These are phyloP conservation scores for Penicillium longicatenatum DNA, from an alignment of 495 filamentous ascomycete genomes.

Conservation along the genomic window DNA sequence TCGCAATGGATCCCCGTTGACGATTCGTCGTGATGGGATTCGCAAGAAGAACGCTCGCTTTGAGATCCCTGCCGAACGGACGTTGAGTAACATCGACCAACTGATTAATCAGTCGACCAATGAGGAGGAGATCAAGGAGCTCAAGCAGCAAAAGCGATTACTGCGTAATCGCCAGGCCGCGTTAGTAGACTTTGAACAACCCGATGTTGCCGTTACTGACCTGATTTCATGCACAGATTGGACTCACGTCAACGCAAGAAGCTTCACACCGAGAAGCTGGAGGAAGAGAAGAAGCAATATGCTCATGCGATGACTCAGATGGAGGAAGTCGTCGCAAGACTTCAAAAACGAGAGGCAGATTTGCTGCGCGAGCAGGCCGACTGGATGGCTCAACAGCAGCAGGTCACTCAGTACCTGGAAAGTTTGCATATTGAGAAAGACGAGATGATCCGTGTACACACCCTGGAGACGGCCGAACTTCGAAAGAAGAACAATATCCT, in stretches of 20 bases:
- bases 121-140: slow-evolving; percentile 93
- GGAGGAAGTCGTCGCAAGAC: slow-evolving; percentile 70
- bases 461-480: slow-evolving; percentile 89
- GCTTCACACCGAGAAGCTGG: slow-evolving; percentile 94
- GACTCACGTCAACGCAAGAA: slow-evolving; percentile 99
- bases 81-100: slow-evolving; percentile 91
- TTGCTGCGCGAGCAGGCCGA: slow-evolving; percentile 68
- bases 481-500: slow-evolving; percentile 94
- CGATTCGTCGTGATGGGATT: slow-evolving; percentile 81
- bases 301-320: slow-evolving; percentile 71
- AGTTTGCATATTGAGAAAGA: slow-evolving; percentile 84
- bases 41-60: slow-evolving; percentile 99
- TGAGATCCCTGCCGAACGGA: slow-evolving; percentile 93
- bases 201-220: background rate
- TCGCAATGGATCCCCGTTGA: slow-evolving; percentile 77
- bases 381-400: slow-evolving; percentile 66
- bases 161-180: slow-evolving; percentile 95
- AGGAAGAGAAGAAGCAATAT: slow-evolving; percentile 94
- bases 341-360: slow-evolving; percentile 57
- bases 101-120: slow-evolving; percentile 86
- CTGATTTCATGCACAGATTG: slow-evolving; percentile 55
- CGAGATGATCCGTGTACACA: slow-evolving; percentile 85
- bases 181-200: slow-evolving; percentile 55
- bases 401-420: slow-evolving; percentile 73
- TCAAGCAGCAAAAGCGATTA: slow-evolving; percentile 97